Conservation (phyloP, 202 grass and related monocot species). For the Brachypodium distachyon region DNA sequence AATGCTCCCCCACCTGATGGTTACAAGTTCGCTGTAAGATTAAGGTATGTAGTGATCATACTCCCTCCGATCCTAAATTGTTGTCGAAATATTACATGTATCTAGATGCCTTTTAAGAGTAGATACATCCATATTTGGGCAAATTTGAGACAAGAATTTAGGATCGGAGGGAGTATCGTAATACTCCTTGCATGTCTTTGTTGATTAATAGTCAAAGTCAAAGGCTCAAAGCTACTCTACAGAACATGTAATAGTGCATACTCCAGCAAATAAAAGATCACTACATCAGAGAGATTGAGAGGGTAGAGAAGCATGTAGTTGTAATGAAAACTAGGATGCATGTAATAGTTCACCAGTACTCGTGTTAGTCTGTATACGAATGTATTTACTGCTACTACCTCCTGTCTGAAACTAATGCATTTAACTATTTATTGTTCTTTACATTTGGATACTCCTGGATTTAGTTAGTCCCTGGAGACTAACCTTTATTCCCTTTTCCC, state of each 20-base stretch:
- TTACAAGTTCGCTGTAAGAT: constrained; percentile 65
- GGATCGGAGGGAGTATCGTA: no score
- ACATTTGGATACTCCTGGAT: neutral
- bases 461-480: neutral
- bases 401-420: neutral
- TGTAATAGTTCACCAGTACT: no score
- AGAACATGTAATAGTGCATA: neutral
- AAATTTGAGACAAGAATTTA: no score
- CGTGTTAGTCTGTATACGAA: neutral
- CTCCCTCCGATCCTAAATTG: no score
- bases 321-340: neutral
- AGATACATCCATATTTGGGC: no score
- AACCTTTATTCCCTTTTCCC: constrained; percentile 2
- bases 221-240: constrained; percentile 3
- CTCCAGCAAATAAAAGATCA: neutral
- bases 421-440: neutral
- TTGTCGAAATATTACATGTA: no score
- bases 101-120: no score
- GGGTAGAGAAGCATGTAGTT: neutral
- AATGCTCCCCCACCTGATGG: constrained; percentile 47
- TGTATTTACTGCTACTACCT: neutral
- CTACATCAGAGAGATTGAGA: neutral
- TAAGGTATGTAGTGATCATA: constrained; percentile 46
- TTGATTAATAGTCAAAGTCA: constrained; percentile 18
- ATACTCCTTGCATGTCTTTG: neutral